Conservation (phyloP, 257 asterid species). For the Przewalskia tangutica region DNA sequence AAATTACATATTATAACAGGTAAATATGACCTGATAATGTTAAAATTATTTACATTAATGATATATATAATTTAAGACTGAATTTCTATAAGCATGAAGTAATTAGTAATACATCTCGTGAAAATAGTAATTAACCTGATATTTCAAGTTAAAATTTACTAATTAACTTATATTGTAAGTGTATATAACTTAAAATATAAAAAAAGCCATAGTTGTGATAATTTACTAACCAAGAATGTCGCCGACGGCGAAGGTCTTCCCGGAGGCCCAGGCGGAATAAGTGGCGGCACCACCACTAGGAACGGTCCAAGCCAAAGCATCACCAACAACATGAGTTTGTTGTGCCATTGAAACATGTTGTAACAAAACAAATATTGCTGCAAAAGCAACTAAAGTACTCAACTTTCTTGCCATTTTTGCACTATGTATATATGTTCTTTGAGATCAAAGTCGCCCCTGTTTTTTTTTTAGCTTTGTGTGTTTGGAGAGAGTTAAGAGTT, state of each 20-base stretch:
- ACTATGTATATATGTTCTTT: constrained; percentile 20
- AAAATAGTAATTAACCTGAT: no score
- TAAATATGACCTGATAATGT: no score
- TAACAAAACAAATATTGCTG: constrained; percentile 27
- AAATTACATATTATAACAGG: no score
- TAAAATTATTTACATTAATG: no score
- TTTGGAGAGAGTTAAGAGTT: not conserved
- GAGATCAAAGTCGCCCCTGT: constrained; percentile 32
- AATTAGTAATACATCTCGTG: no score
- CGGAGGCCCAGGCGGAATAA: constrained; percentile 56
- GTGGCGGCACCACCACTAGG: constrained; percentile 46
- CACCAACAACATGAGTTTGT: constrained; percentile 61
- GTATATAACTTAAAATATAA: no score
- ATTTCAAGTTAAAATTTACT: no score
- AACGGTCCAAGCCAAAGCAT: constrained; percentile 51
- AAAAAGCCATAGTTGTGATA: no score
- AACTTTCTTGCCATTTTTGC: constrained; percentile 33
- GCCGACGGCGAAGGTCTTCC: constrained; percentile 35
- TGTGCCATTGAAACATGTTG: constrained; percentile 38
- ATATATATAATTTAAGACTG: no score
- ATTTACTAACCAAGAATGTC: constrained; percentile 42
- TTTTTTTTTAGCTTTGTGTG: not conserved
- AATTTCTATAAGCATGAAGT: no score
- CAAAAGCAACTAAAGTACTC: constrained; percentile 8
- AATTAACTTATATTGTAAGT: no score